These are phyloP conservation scores for Plectosphaerella sp. DNA, from an alignment of 2,329 filamentous ascomycete species.

Conservation along the genomic window DNA sequence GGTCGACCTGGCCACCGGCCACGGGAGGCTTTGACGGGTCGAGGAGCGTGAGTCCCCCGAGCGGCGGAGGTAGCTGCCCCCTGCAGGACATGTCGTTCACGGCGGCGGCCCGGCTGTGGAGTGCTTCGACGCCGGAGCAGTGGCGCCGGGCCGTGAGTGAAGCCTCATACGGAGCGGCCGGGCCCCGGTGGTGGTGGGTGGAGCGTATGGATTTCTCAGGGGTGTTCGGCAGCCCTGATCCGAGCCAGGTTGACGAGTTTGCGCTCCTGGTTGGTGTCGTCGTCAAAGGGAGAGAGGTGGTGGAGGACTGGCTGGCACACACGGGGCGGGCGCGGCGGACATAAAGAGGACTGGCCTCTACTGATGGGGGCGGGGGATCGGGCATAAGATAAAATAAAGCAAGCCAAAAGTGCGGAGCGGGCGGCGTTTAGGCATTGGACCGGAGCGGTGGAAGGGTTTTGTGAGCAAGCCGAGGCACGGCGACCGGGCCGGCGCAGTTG, in stretches of 20 bases:
- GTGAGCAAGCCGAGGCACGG: too few species aligned
- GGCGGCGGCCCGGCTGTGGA: constrained; percentile 11
- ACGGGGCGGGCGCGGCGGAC: not conserved
- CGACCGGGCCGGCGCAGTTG: too few species aligned
- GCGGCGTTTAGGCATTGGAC: not conserved
- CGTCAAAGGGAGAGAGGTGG: constrained; percentile 8
- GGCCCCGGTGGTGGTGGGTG: constrained; percentile 10
- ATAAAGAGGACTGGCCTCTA: not conserved
- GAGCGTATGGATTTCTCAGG: constrained; percentile 11
- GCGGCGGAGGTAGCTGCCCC: not conserved
- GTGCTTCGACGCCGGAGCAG: constrained; percentile 11
- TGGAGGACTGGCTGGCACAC: constrained; percentile 13
- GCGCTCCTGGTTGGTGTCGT: constrained; percentile 9
- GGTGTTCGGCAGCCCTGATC: constrained; percentile 10
- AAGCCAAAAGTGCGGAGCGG: too few species aligned
- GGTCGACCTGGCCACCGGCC: not conserved
- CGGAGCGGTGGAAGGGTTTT: too few species aligned
- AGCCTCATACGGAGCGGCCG: not conserved
- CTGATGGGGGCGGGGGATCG: not conserved
- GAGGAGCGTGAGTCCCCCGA: not conserved
- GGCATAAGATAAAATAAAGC: too few species aligned
- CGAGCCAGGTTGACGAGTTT: constrained; percentile 11
- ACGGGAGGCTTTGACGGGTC: not conserved
- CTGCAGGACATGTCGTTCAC: constrained; percentile 13
- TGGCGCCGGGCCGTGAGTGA: constrained; percentile 9